Evolutionary conservation across 2,329 filamentous ascomycete species (phyloP).

Genomic region (Arthrobotrys sphaeroides): DNA sequence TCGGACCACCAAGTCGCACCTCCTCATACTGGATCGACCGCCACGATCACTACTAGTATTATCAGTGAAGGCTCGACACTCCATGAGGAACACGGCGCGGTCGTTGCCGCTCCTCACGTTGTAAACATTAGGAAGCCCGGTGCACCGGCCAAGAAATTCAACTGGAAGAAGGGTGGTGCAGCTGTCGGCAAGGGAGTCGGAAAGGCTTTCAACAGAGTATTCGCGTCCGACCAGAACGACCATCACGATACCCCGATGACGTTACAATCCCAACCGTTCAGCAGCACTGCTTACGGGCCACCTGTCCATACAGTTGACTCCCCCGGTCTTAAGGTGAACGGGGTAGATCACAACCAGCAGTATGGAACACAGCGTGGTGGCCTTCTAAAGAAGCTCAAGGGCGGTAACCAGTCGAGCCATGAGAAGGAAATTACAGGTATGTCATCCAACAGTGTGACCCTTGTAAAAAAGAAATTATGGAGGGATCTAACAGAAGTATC

Average conservation of each 20-base stretch:
- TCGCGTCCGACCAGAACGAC: constrained; percentile 75
- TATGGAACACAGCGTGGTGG: constrained; percentile 51
- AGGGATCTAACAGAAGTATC: neutral
- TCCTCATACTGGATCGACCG: constrained; percentile 55
- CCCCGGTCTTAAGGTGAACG: constrained; percentile 56
- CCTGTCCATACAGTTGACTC: constrained; percentile 56
- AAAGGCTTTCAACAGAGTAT: constrained; percentile 92
- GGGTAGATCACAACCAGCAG: constrained; percentile 40
- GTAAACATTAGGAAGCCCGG: constrained; percentile 89
- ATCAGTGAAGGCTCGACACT: constrained; percentile 60
- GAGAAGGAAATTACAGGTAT: constrained; percentile 35
- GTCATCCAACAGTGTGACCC: constrained; percentile 1
- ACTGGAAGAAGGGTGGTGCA: constrained; percentile 97
- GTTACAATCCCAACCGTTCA: constrained; percentile 54
- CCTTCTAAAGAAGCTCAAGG: constrained; percentile 41
- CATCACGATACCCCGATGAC: constrained; percentile 70
- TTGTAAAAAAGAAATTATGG: neutral
- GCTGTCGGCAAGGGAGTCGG: constrained; percentile 92
- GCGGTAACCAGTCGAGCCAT: constrained; percentile 29
- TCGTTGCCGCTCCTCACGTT: constrained; percentile 82
- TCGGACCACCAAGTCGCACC: constrained; percentile 59
- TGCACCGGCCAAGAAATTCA: constrained; percentile 87
- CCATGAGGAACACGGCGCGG: constrained; percentile 73
- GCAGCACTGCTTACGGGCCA: constrained; percentile 44
- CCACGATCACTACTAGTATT: constrained; percentile 57